Conservation (phyloP, 1,139 yeast genomes). For the Wickerhamomyces sp. region DNA sequence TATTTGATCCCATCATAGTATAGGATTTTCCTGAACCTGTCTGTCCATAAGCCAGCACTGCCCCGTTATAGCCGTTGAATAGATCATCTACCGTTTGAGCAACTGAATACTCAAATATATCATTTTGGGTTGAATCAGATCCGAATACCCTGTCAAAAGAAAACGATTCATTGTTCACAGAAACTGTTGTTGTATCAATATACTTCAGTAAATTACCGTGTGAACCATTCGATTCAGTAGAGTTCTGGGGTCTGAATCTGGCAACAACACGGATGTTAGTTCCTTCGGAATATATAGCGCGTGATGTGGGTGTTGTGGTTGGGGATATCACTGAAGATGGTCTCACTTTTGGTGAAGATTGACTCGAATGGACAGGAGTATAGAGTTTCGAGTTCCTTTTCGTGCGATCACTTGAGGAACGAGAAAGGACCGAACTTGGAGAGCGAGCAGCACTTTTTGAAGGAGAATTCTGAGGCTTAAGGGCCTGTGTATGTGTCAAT, state of each 20-base stretch:
- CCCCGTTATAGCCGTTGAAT: slow-evolving; percentile 77
- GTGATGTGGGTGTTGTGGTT: neutral
- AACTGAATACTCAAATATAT: slow-evolving; percentile 61
- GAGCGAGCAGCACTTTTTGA: neutral
- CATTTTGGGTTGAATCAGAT: slow-evolving; percentile 46
- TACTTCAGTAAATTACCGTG: slow-evolving; percentile 24
- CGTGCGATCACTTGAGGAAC: no score
- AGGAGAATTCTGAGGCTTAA: neutral
- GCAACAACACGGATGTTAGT: slow-evolving; percentile 59
- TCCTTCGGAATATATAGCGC: slow-evolving; percentile 2
- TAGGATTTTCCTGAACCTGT: slow-evolving; percentile 86
- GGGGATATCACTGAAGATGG: neutral
- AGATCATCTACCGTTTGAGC: slow-evolving; percentile 56
- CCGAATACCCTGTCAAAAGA: slow-evolving; percentile 68
- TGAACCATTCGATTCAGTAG: slow-evolving; percentile 29
- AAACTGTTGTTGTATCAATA: slow-evolving; percentile 31
- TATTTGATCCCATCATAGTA: slow-evolving; percentile 72
- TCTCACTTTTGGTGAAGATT: neutral
- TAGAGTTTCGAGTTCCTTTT: no score
- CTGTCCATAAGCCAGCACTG: slow-evolving; percentile 85
- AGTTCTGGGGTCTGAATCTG: slow-evolving; percentile 54
- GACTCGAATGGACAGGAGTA: no score
- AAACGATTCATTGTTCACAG: slow-evolving; percentile 31
- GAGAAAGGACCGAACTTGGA: no score
- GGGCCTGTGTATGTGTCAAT: neutral